phyloP scores from a whole-genome alignment of 495 filamentous ascomycete species.

The Antarctomyces pellizariae region DNA sequence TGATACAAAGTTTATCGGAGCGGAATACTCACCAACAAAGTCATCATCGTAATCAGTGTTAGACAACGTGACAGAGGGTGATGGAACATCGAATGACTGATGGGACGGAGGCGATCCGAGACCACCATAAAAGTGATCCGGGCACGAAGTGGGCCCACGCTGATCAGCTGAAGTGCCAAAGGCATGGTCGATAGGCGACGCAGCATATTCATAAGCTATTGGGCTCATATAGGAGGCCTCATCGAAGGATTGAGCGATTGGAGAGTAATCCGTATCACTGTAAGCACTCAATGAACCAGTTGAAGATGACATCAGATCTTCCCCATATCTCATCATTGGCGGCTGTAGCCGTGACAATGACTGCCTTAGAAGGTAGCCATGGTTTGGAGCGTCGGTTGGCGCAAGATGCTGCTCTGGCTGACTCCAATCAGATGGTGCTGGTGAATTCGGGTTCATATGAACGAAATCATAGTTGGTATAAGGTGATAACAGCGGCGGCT shows the following conservation, averaged over 20 bases:
- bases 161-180: slow-evolving; percentile 26
- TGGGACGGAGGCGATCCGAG: too few species aligned
- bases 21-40: too few species aligned
- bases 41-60: too few species aligned
- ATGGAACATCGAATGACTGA: too few species aligned
- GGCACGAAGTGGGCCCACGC: slow-evolving; percentile 25
- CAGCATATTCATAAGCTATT: too few species aligned
- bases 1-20: too few species aligned
- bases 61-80: too few species aligned
- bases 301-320: slow-evolving; percentile 18
- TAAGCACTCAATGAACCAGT: slow-evolving; percentile 24
- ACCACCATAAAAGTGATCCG: slow-evolving; percentile 14
- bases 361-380: neutral
- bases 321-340: neutral
- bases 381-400: slow-evolving; percentile 10
- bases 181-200: slow-evolving; percentile 24
- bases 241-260: too few species aligned
- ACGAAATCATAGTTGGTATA: slow-evolving; percentile 25
- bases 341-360: neutral
- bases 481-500: slow-evolving; percentile 4
- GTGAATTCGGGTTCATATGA: slow-evolving; percentile 19
- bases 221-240: too few species aligned
- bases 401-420: slow-evolving; percentile 1
- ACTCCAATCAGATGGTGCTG: neutral
- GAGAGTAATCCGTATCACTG: slow-evolving; percentile 27